Evolutionary conservation across 2,329 filamentous ascomycete species (phyloP).

Genomic region (Curvularia verruculosa): DNA sequence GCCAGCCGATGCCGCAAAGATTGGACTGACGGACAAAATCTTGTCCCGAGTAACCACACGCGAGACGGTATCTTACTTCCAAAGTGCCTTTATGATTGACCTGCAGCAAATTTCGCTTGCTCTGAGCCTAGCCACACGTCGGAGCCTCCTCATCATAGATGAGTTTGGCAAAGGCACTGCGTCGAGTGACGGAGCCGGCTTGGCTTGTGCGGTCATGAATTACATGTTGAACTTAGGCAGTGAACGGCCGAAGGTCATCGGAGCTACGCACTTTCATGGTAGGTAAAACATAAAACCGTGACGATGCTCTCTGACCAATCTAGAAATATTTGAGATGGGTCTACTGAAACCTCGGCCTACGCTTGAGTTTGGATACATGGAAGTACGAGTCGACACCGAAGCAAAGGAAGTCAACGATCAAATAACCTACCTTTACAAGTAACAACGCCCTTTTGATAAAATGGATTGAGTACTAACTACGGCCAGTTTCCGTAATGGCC

Average conservation of each 20-base stretch:
- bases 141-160: conserved; percentile 86
- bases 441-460: conserved; percentile 24
- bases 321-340: conserved; percentile 72
- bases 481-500: conserved; percentile 62
- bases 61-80: conserved; percentile 67
- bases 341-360: conserved; percentile 59
- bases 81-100: conserved; percentile 79
- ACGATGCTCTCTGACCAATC: not conserved
- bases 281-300: conserved; percentile 17
- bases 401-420: conserved; percentile 63
- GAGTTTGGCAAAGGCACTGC: conserved; percentile 82
- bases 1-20: conserved; percentile 74
- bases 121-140: conserved; percentile 73
- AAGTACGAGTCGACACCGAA: conserved; percentile 65
- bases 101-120: conserved; percentile 84
- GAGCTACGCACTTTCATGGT: conserved; percentile 68
- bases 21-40: conserved; percentile 92
- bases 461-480: conserved; percentile 17
- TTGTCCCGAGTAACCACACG: conserved; percentile 82
- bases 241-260: conserved; percentile 64
- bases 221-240: conserved; percentile 59
- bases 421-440: conserved; percentile 75
- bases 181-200: conserved; percentile 66
- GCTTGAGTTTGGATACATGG: conserved; percentile 72
- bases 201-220: conserved; percentile 67